phyloP scores from a whole-genome alignment of 2,329 filamentous ascomycete genomes.

The Ustilaginoidea virens region DNA sequence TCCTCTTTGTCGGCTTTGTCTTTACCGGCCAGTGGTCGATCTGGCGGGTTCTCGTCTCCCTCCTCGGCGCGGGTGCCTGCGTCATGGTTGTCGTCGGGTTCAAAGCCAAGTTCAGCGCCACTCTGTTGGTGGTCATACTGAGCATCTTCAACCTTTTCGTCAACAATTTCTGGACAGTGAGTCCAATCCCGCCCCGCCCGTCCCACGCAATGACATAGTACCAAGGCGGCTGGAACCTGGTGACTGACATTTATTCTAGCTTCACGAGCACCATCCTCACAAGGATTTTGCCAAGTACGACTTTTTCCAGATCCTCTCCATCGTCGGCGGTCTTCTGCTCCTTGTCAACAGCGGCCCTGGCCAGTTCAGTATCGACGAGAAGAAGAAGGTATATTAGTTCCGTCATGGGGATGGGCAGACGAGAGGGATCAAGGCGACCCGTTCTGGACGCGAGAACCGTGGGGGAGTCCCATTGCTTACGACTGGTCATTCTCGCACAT shows the following conservation, averaged over 20 bases:
- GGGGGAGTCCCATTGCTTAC: too few species aligned
- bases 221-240: too few species aligned
- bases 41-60: slow-evolving; percentile 70
- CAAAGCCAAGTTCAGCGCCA: slow-evolving; percentile 98
- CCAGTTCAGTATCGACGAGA: slow-evolving; percentile 97
- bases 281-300: slow-evolving; percentile 99
- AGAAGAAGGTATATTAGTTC: slow-evolving; percentile 96
- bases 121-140: slow-evolving; percentile 84
- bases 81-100: slow-evolving; percentile 99
- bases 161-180: slow-evolving; percentile 99
- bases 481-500: too few species aligned
- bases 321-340: slow-evolving; percentile 89
- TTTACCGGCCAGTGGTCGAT: slow-evolving; percentile 89
- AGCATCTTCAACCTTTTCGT: slow-evolving; percentile 94
- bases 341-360: slow-evolving; percentile 98
- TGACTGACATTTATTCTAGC: slow-evolving; percentile 42
- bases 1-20: slow-evolving; percentile 93
- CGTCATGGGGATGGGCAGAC: background rate
- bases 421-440: too few species aligned
- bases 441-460: too few species aligned
- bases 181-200: slow-evolving; percentile 23
- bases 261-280: slow-evolving; percentile 95
- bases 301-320: slow-evolving; percentile 99
- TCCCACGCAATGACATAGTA: too few species aligned
- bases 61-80: slow-evolving; percentile 78